These are phyloP conservation scores for Corchorus capsularis DNA, from an alignment of 345 rosid species.

Conservation along the genomic window DNA sequence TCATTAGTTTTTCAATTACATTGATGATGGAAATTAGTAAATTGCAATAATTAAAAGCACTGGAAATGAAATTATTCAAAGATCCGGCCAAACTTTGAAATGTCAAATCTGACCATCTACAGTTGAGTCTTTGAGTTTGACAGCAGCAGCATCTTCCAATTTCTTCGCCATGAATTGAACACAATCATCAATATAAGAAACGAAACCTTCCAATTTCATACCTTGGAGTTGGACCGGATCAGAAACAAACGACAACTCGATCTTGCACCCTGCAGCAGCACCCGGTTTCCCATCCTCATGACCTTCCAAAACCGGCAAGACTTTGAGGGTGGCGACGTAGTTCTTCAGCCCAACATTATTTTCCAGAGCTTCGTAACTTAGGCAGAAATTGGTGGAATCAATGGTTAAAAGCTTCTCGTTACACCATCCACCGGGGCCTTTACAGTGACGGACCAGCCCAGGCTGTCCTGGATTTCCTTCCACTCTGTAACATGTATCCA, in stretches of 20 bases:
- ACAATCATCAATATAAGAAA: slow-evolving; percentile 28
- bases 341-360: slow-evolving; percentile 53
- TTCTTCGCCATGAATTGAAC: slow-evolving; percentile 48
- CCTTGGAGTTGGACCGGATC: slow-evolving; percentile 57
- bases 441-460: slow-evolving; percentile 59
- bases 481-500: slow-evolving; percentile 48
- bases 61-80: too few species aligned
- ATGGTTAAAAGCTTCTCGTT: slow-evolving; percentile 7
- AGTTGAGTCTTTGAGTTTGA: background rate
- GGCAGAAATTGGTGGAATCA: background rate
- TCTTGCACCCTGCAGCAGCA: slow-evolving; percentile 30
- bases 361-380: slow-evolving; percentile 28
- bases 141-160: slow-evolving; percentile 35
- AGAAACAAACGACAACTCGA: slow-evolving; percentile 62
- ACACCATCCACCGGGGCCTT: slow-evolving; percentile 8
- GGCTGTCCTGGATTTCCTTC: slow-evolving; percentile 53
- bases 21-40: too few species aligned
- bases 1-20: too few species aligned
- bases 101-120: background rate
- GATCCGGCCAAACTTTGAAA: too few species aligned
- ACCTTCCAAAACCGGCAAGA: slow-evolving; percentile 28
- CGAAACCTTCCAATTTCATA: slow-evolving; percentile 47
- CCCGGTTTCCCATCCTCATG: slow-evolving; percentile 5
- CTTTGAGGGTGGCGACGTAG: slow-evolving; percentile 48
- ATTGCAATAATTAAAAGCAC: too few species aligned